phyloP scores from a whole-genome alignment of 345 rosid species.

The Ceriops decandra region DNA sequence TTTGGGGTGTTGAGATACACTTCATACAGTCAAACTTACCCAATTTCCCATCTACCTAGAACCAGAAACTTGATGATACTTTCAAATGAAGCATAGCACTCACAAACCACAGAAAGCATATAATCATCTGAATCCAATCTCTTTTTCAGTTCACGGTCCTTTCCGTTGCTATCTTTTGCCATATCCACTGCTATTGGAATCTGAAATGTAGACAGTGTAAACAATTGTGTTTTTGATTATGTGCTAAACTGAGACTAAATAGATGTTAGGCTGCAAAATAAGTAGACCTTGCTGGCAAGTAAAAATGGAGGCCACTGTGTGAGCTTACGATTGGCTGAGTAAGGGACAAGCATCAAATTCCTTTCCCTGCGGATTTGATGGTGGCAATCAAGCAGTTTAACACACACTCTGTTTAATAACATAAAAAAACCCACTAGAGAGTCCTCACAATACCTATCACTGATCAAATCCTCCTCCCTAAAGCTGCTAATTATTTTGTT shows the following conservation, averaged over 20 bases:
- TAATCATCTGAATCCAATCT: slow-evolving; percentile 42
- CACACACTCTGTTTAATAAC: neutral
- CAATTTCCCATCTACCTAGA: slow-evolving; percentile 39
- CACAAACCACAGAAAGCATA: slow-evolving; percentile 51
- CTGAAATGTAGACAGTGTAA: slow-evolving; percentile 23
- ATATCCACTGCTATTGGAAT: slow-evolving; percentile 63
- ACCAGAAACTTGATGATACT: slow-evolving; percentile 45
- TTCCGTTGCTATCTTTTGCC: slow-evolving; percentile 55
- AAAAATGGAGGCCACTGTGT: slow-evolving; percentile 62
- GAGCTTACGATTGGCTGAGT: slow-evolving; percentile 49
- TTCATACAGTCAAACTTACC: slow-evolving; percentile 21
- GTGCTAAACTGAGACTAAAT: neutral
- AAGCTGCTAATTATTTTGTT: slow-evolving; percentile 55
- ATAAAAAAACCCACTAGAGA: neutral
- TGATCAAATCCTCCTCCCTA: slow-evolving; percentile 55
- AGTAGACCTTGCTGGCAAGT: slow-evolving; percentile 52
- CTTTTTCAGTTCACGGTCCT: slow-evolving; percentile 50
- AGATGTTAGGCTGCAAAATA: neutral
- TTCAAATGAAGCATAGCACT: slow-evolving; percentile 53
- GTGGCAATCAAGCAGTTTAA: neutral
- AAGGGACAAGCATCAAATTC: slow-evolving; percentile 53
- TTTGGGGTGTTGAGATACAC: neutral
- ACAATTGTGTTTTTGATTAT: neutral
- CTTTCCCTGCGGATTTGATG: slow-evolving; percentile 40
- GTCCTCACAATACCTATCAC: slow-evolving; percentile 30